Percentiles rank a stretch among this genome's conserved stretches.
Evolutionary conservation across 805 yeast species (phyloP).

Genomic region (Candida andamanensis): DNA sequence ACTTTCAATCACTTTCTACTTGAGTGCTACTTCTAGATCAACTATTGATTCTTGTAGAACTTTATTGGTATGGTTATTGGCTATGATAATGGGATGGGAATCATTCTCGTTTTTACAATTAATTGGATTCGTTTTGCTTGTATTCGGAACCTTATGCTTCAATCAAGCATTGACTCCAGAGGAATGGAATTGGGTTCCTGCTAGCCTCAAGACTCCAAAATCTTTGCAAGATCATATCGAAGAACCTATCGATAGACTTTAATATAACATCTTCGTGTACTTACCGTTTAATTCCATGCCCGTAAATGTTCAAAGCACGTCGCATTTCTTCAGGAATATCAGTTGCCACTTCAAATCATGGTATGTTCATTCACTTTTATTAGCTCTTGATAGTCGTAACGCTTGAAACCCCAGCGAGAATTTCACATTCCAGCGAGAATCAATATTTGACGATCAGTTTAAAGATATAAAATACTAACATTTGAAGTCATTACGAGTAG

Average conservation of each 20-base stretch:
- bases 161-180: slow-evolving; percentile 63
- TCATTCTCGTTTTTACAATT: slow-evolving; percentile 56
- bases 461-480: too few relatives aligned
- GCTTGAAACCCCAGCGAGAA: too few relatives aligned
- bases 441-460: too few relatives aligned
- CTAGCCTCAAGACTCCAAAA: slow-evolving; percentile 29
- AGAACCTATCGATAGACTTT: slow-evolving; percentile 26
- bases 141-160: slow-evolving; percentile 68
- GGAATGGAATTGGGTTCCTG: slow-evolving; percentile 43
- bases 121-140: slow-evolving; percentile 57
- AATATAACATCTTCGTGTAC: slow-evolving; percentile 1
- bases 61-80: slow-evolving; percentile 67
- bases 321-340: too few relatives aligned
- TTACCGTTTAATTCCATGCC: too few relatives aligned
- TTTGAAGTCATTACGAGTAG: slow-evolving; percentile 36
- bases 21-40: slow-evolving; percentile 74
- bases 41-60: slow-evolving; percentile 79
- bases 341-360: too few relatives aligned
- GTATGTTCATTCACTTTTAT: too few relatives aligned
- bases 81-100: slow-evolving; percentile 73
- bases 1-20: slow-evolving; percentile 54
- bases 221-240: too few relatives aligned
- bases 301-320: too few relatives aligned
- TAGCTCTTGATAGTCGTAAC: too few relatives aligned
- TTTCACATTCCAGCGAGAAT: too few relatives aligned